Evolutionary conservation across 139 green algal genomes (phyloP).

Genomic region (Closterium sp.): DNA sequence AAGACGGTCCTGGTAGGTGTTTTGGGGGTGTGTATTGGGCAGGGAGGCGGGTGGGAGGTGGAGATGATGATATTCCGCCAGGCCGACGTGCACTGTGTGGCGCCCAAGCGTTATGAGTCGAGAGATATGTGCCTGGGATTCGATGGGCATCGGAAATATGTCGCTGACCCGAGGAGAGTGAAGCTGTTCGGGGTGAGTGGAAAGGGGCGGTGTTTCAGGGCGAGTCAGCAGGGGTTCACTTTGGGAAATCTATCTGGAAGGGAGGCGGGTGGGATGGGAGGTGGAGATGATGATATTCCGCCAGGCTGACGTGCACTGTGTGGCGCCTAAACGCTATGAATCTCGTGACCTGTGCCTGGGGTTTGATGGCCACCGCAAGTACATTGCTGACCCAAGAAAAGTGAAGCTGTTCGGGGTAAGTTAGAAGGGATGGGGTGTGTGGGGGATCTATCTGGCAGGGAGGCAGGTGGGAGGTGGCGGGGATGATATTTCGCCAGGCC

Average conservation of each 20-base stretch:
- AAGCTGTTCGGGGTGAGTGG: conserved; percentile 14
- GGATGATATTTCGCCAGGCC: not conserved
- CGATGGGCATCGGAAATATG: conserved; percentile 23
- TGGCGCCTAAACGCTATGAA: not conserved
- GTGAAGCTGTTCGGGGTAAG: conserved; percentile 10
- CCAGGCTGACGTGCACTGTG: too few species aligned
- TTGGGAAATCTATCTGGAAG: too few species aligned
- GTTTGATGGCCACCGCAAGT: conserved; percentile 21
- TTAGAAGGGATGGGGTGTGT: too few species aligned
- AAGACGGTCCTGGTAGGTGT: too few species aligned
- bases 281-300: too few species aligned
- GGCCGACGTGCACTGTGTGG: conserved; percentile 3
- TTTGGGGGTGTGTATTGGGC: too few species aligned
- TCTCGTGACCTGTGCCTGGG: not conserved
- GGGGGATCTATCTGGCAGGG: too few species aligned
- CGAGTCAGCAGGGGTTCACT: too few species aligned
- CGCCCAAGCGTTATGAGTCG: not conserved
- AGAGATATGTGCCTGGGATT: not conserved
- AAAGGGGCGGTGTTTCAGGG: too few species aligned
- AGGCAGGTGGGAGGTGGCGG: conserved; percentile 18
- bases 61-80: conserved; percentile 12
- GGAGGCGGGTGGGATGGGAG: too few species aligned
- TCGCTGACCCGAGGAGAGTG: conserved; percentile 12
- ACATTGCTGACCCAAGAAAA: conserved; percentile 11
- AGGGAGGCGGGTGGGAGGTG: conserved; percentile 23